These are phyloP conservation scores for Starmerella floricola DNA, from an alignment of 805 yeast species.

Conservation along the genomic window DNA sequence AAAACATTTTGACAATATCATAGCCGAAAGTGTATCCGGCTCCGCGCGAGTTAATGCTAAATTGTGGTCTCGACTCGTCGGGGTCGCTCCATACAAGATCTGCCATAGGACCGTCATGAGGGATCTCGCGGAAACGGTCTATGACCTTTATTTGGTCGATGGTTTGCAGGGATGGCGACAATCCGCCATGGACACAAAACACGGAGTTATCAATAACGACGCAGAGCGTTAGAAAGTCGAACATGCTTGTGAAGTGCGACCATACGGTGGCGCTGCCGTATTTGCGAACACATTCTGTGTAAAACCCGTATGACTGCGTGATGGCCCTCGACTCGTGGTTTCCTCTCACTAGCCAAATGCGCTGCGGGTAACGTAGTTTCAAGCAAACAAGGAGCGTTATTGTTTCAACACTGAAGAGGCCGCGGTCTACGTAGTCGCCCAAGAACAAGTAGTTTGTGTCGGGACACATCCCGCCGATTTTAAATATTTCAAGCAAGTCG, in stretches of 20 bases:
- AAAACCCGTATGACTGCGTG: slow-evolving; percentile 94
- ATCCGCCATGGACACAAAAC: slow-evolving; percentile 94
- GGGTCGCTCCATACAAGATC: slow-evolving; percentile 99
- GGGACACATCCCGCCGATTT: slow-evolving; percentile 88
- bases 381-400: slow-evolving; percentile 69
- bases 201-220: slow-evolving; percentile 83
- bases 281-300: slow-evolving; percentile 83
- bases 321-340: slow-evolving; percentile 95
- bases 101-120: slow-evolving; percentile 99
- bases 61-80: slow-evolving; percentile 66
- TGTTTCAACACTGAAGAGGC: slow-evolving; percentile 87
- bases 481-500: slow-evolving; percentile 82
- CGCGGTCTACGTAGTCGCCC: slow-evolving; percentile 95
- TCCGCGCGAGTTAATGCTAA: slow-evolving; percentile 85
- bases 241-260: slow-evolving; percentile 80
- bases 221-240: slow-evolving; percentile 78
- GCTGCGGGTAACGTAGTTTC: slow-evolving; percentile 74
- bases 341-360: slow-evolving; percentile 78
- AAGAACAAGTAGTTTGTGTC: slow-evolving; percentile 83
- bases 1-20: slow-evolving; percentile 78
- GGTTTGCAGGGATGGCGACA: slow-evolving; percentile 89
- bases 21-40: slow-evolving; percentile 96
- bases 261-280: slow-evolving; percentile 75
- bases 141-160: slow-evolving; percentile 82
- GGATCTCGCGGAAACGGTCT: slow-evolving; percentile 87